Evolutionary conservation across 2,329 filamentous ascomycete genomes (phyloP), one percentile per base, ranked within the genome.

Genomic region (Fusarium agapanthi): DNA sequence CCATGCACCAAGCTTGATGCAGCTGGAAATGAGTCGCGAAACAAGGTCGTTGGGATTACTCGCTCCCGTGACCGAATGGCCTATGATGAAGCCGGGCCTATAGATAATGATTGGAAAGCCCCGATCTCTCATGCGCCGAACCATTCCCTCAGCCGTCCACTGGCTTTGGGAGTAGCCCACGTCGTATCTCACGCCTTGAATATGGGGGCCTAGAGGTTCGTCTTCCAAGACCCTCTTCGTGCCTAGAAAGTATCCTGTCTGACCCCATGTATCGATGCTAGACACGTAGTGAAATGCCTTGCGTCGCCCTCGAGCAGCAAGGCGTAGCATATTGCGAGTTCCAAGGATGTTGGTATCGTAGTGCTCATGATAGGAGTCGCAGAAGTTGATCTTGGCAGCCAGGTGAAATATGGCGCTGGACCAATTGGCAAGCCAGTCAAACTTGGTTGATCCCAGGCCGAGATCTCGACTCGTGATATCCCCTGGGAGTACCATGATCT

Each of bases 31-130:
- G 11, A 61, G 48, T 16, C 58, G 58, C 4, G 58, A 44, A 10
- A 61, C 58, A 30, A 61, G 58, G 20, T 61, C 58, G 28, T 61
- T 55, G 20, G 58, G 58, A 44, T 61, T 61, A 7, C 58, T 61
- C 15, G 58, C 58, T 7, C 58, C 48, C 9, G 58, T 43, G 12
- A 61, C 24, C 5, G 58, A 55, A 18, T 61, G 48, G 6, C 58
- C 58, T 18, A 61, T 35, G 24, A 61, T 61, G 32, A 61, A 61
- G 48, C 58, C 58, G 7, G 47, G 58, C 5, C 58, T 48, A 55
- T 61, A 61, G 9, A 61, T 44, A 6, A 44, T 44, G 12, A 44
- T 40, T 3, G 58, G 58, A 10, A 32, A 55, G 12, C 58, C 58
- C 12, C 48, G 58, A 22, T 37, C 58, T 22, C 58, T 61, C 38